These are phyloP conservation scores for Pseudognaphalium luteoalbum DNA, from an alignment of 129 eudicot species.

Conservation along the genomic window DNA sequence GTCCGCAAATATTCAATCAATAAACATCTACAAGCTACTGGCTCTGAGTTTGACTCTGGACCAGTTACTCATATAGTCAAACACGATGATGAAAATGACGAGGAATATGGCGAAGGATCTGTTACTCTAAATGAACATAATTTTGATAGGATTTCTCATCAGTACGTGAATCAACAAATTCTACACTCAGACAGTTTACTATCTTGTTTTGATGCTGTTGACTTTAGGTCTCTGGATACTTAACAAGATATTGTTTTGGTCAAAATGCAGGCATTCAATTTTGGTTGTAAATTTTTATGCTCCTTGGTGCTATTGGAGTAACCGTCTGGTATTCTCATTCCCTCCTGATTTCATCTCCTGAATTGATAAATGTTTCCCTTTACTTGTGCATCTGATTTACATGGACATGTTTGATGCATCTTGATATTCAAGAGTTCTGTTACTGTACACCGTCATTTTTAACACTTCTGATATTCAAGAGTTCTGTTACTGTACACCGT, in stretches of 20 bases:
- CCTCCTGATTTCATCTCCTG: constrained; percentile 18
- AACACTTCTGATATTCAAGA: background rate
- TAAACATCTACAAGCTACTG: constrained; percentile 56
- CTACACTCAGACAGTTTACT: constrained; percentile 2
- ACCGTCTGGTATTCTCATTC: constrained; percentile 66
- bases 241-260: constrained; percentile 26
- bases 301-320: constrained; percentile 98
- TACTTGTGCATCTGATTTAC: background rate
- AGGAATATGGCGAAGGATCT: constrained; percentile 85
- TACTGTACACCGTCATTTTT: background rate
- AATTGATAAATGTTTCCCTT: constrained; percentile 4
- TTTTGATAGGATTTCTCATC: constrained; percentile 72
- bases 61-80: constrained; percentile 44
- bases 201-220: background rate
- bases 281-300: constrained; percentile 93
- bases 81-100: constrained; percentile 84
- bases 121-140: constrained; percentile 53
- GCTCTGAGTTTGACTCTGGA: constrained; percentile 71
- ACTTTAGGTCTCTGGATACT: constrained; percentile 5
- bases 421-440: background rate
- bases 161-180: constrained; percentile 50
- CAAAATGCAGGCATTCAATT: constrained; percentile 65
- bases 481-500: background rate
- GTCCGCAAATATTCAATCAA: constrained; percentile 81
- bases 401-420: background rate